Conservation (phyloP, 805 yeast species). For the Monosporozyma servazzii region DNA sequence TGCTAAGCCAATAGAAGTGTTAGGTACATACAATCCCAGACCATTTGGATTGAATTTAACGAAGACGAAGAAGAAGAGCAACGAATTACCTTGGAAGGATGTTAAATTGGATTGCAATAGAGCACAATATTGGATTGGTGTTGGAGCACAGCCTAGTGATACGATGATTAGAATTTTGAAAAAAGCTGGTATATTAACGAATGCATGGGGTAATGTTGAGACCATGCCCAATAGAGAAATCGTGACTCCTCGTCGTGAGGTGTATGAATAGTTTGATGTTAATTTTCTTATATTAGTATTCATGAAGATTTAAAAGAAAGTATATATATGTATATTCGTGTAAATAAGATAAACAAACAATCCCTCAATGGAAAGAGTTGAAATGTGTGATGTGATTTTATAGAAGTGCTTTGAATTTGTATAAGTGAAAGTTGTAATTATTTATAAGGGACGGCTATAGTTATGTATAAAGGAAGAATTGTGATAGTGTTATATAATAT, state of each 20-base stretch:
- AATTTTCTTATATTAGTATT: no score
- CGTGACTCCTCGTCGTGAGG: constrained; percentile 18
- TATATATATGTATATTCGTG: not conserved
- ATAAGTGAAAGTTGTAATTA: not conserved
- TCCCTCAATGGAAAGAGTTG: no score
- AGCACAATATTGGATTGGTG: constrained; percentile 93
- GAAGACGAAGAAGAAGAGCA: constrained; percentile 32
- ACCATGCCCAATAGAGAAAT: constrained; percentile 12
- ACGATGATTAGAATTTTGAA: constrained; percentile 67
- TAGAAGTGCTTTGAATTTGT: no score
- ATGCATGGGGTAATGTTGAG: constrained; percentile 13
- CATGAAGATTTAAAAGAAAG: not conserved
- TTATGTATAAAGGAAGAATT: not conserved
- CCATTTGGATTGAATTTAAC: constrained; percentile 31
- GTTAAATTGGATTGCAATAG: constrained; percentile 78
- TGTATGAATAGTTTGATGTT: constrained; percentile 12
- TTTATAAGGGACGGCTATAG: no score
- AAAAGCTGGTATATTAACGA: constrained; percentile 53
- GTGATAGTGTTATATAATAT: not conserved
- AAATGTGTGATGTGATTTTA: no score
- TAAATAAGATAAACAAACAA: not conserved
- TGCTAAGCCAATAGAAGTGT: constrained; percentile 83
- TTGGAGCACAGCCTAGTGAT: constrained; percentile 90
- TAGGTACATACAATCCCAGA: constrained; percentile 86
- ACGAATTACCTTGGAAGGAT: constrained; percentile 61